Base-by-base conservation (phyloP, 2,329 filamentous ascomycete genomes). In the Ceratocystis albifundus region DNA sequence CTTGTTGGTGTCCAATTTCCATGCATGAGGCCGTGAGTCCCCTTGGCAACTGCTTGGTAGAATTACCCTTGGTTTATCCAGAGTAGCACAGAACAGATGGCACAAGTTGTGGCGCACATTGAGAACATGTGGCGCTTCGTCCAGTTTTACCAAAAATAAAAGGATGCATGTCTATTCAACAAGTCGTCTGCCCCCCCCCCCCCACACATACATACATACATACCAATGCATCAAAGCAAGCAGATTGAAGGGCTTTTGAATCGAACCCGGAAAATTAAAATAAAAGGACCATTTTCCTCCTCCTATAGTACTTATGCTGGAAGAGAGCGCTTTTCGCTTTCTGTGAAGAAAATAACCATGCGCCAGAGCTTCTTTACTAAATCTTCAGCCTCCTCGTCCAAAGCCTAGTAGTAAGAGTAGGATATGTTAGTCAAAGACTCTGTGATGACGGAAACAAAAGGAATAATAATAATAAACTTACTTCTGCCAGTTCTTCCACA, bases 321-420 rank as follows among this genome's bases (percentile, higher is more conserved):
- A 68, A 96, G 79, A 1, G 92, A 92, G 69, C 91, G 81, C 79
- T 94, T 96, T 81, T 96, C 93, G 72, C 88, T 89, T 76, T 97
- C 93, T 4, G 90, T 94, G 72, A 93, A 96, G 84, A 96, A 97
- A 72, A 97, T 96, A 67, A 96, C 86, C 90, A 97, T 96, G 63
- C 93, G 85, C 94, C 94, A 99, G 45, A 99, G 82, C 78, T 96
- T 97, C 83, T 90, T 95, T 62, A 97, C 92, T 70, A 99, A 78
- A 30, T 89, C 87, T 75, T 96, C 92, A 10, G 92, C 91, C 74
- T 97, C 94, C 73, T 99, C 94, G 73, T 96, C 94, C 69, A 99
- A 80, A 55, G 90, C 90, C 85, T 93, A 69, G 68, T 68, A 65
- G 12, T 15, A 3, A 36, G 22, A 61, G 30, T 57, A 30, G 61